These are phyloP conservation scores for Cantharellus anzutake DNA, from an alignment of 768 basidiomycete species.

Conservation along the genomic window DNA sequence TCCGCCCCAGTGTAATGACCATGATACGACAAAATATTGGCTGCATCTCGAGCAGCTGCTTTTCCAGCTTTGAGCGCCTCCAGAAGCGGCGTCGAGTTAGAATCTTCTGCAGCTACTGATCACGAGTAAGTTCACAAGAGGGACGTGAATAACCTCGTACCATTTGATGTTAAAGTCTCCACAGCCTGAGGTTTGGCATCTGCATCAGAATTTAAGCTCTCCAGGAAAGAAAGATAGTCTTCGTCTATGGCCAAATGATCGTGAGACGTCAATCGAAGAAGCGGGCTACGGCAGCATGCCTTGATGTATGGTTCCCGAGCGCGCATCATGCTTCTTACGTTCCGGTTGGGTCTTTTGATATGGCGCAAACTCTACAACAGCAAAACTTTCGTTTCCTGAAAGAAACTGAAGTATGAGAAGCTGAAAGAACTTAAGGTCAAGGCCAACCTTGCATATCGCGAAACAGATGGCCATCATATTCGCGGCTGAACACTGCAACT, in stretches of 20 bases:
- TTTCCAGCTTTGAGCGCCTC: constrained; percentile 84
- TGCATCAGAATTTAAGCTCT: constrained; percentile 45
- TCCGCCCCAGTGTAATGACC: constrained; percentile 29
- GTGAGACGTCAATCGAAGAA: not conserved
- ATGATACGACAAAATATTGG: constrained; percentile 50
- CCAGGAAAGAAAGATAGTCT: constrained; percentile 66
- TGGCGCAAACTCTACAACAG: constrained; percentile 86
- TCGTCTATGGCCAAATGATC: constrained; percentile 32
- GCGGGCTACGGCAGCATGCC: constrained; percentile 23
- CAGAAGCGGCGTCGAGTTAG: constrained; percentile 78
- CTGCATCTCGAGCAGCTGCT: constrained; percentile 49
- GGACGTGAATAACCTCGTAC: constrained; percentile 25
- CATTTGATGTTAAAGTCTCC: constrained; percentile 4
- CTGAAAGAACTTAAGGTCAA: not conserved
- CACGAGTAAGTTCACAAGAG: constrained; percentile 4
- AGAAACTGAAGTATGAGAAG: not conserved
- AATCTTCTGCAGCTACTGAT: constrained; percentile 18
- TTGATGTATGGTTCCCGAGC: constrained; percentile 79
- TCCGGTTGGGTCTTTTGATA: constrained; percentile 66
- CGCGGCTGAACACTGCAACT: constrained; percentile 55
- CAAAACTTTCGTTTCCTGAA: constrained; percentile 70
- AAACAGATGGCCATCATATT: constrained; percentile 84
- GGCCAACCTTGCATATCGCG: constrained; percentile 72
- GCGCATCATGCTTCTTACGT: constrained; percentile 60
- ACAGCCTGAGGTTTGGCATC: constrained; percentile 32